phyloP scores from a whole-genome alignment of 176 grass and related monocot genomes.

The Phoenix dactylifera region DNA sequence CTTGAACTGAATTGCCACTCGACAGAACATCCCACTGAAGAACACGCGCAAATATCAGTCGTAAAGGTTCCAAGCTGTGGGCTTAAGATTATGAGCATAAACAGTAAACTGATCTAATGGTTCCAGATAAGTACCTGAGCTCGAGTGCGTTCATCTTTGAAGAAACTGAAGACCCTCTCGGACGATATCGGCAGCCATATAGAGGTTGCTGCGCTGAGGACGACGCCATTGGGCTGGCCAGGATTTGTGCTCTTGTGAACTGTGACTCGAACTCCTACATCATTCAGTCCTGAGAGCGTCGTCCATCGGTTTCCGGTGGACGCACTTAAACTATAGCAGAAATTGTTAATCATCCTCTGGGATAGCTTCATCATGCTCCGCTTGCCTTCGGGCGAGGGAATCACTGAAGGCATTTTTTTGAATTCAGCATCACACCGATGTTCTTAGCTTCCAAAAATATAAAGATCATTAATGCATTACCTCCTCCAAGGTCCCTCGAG shows the following conservation, averaged over 20 bases:
- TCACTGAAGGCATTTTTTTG: conserved; percentile 27
- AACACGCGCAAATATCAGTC: neutral
- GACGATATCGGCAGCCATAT: conserved; percentile 64
- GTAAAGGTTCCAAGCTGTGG: too few species aligned
- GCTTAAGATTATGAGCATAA: neutral
- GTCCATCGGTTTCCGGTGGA: conserved; percentile 74
- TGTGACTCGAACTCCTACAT: conserved; percentile 58
- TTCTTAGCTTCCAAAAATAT: too few species aligned
- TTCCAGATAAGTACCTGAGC: conserved; percentile 33
- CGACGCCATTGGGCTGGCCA: conserved; percentile 69
- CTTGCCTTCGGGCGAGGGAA: conserved; percentile 48
- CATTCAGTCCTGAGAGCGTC: conserved; percentile 34
- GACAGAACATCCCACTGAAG: conserved; percentile 85
- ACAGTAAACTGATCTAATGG: neutral
- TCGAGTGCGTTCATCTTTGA: conserved; percentile 58
- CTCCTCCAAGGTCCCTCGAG: conserved; percentile 42
- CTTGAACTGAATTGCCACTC: conserved; percentile 60
- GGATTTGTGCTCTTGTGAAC: conserved; percentile 43
- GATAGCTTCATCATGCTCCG: conserved; percentile 93
- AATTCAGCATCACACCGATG: too few species aligned
- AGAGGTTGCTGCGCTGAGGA: conserved; percentile 77
- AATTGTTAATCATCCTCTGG: conserved; percentile 85
- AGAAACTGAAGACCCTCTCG: conserved; percentile 73
- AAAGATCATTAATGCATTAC: too few species aligned
- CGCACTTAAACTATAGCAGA: conserved; percentile 66